phyloP scores from a whole-genome alignment of 2,329 filamentous ascomycete genomes.

The Monosporascus sp. region DNA sequence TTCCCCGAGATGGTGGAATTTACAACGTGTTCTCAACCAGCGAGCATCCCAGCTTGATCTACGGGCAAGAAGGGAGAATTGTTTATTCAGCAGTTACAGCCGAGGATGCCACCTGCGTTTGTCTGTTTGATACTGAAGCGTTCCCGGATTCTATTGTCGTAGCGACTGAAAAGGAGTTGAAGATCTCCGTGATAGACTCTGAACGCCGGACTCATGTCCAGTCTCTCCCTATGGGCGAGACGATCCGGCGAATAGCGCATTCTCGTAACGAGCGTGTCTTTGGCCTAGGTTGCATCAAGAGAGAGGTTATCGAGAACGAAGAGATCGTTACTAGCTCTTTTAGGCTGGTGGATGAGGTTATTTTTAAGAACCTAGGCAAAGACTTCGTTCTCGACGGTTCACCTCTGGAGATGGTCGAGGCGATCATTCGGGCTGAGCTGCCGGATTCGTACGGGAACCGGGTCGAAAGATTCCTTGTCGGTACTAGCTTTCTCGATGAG shows the following conservation, averaged over 20 bases:
- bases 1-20: constrained; percentile 63
- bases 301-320: constrained; percentile 63
- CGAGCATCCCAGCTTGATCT: constrained; percentile 90
- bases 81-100: constrained; percentile 93
- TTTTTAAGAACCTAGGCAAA: constrained; percentile 72
- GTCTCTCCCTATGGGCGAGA: constrained; percentile 71
- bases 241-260: constrained; percentile 82
- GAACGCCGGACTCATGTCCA: constrained; percentile 86
- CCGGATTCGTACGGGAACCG: constrained; percentile 49
- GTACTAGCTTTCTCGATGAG: constrained; percentile 72
- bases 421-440: constrained; percentile 72
- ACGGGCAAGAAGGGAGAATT: constrained; percentile 79
- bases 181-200: constrained; percentile 75
- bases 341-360: constrained; percentile 82
- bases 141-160: constrained; percentile 79
- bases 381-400: constrained; percentile 55
- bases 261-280: constrained; percentile 75
- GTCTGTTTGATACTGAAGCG: constrained; percentile 73
- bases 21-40: constrained; percentile 89
- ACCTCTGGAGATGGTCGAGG: constrained; percentile 71
- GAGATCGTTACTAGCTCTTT: constrained; percentile 79
- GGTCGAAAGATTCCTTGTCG: constrained; percentile 82
- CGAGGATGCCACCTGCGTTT: constrained; percentile 76
- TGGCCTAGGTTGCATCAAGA: constrained; percentile 78
- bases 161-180: constrained; percentile 70